Conservation (phyloP, 2,329 filamentous ascomycete genomes). For the Colletotrichum cordylinicola region DNA sequence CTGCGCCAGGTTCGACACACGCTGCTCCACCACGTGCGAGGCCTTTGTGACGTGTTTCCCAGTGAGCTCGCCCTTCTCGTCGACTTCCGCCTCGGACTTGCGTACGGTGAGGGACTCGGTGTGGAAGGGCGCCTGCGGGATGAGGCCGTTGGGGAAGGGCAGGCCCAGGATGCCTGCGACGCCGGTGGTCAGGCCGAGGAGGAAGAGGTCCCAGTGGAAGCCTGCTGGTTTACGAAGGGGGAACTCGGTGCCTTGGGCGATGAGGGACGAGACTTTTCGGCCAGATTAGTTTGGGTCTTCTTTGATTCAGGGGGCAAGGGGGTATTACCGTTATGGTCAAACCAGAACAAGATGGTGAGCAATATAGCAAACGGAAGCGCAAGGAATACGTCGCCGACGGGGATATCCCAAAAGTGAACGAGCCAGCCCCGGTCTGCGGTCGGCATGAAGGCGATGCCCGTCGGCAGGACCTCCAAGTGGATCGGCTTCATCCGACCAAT, state of each 20-base stretch:
- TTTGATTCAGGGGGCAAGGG: neutral
- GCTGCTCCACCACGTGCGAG: slow-evolving; percentile 77
- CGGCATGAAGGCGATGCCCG: slow-evolving; percentile 78
- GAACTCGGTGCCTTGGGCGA: slow-evolving; percentile 83
- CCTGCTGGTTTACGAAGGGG: slow-evolving; percentile 81
- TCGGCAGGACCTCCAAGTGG: slow-evolving; percentile 74
- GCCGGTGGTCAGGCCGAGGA: slow-evolving; percentile 79
- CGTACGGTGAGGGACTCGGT: slow-evolving; percentile 78
- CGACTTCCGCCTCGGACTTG: slow-evolving; percentile 52
- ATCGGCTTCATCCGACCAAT: slow-evolving; percentile 82
- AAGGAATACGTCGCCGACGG: slow-evolving; percentile 75
- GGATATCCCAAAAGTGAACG: slow-evolving; percentile 81
- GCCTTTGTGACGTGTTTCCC: slow-evolving; percentile 58
- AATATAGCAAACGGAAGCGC: slow-evolving; percentile 87
- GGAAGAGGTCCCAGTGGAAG: slow-evolving; percentile 86
- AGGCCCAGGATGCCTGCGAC: slow-evolving; percentile 78
- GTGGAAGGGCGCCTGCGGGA: slow-evolving; percentile 84
- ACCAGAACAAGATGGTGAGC: slow-evolving; percentile 86
- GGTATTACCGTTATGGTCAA: slow-evolving; percentile 80
- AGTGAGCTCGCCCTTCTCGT: slow-evolving; percentile 61
- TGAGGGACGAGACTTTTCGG: slow-evolving; percentile 75
- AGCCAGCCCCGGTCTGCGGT: slow-evolving; percentile 78
- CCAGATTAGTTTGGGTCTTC: accelerated
- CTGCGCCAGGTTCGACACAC: slow-evolving; percentile 78
- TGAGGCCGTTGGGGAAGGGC: slow-evolving; percentile 83